Percentiles rank a stretch among this genome's conserved stretches.
Conservation (phyloP, 495 filamentous ascomycete genomes). For the Peziza echinospora region DNA sequence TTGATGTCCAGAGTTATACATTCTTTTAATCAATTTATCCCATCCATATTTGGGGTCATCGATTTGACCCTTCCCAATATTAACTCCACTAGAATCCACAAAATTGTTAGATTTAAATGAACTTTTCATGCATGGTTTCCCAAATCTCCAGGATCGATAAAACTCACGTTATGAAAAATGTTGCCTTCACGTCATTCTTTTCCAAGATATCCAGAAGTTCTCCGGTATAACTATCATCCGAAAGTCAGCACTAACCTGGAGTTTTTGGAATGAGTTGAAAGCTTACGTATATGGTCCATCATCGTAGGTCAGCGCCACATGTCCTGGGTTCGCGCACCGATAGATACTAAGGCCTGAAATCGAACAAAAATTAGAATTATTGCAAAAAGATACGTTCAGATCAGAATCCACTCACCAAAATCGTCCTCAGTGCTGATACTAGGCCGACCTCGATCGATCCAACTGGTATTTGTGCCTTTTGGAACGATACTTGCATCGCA, state of each 20-base stretch:
- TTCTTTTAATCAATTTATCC: slow-evolving; percentile 42
- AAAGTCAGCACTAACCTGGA: no score
- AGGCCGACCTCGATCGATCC: not conserved
- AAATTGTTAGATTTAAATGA: not conserved
- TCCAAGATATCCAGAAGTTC: slow-evolving; percentile 47
- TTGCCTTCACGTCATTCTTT: slow-evolving; percentile 43
- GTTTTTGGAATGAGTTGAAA: no score
- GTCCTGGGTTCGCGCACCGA: slow-evolving; percentile 38
- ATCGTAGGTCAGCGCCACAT: slow-evolving; percentile 57
- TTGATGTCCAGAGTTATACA: slow-evolving; percentile 52
- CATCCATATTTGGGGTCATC: slow-evolving; percentile 37
- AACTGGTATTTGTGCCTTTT: not conserved
- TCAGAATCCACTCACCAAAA: not conserved
- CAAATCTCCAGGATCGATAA: no score
- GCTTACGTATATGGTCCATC: slow-evolving; percentile 42
- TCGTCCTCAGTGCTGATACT: not conserved
- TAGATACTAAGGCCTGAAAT: slow-evolving; percentile 37
- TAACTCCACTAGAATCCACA: slow-evolving; percentile 33
- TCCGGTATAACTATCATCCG: slow-evolving; percentile 37
- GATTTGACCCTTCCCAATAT: slow-evolving; percentile 48
- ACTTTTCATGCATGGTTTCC: not conserved
- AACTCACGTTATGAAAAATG: slow-evolving; percentile 50
- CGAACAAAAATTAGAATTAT: not conserved
- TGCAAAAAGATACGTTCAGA: not conserved
- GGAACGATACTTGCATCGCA: slow-evolving; percentile 41